Evolutionary conservation across 768 basidiomycete species (phyloP), one percentile per base, ranked within the genome.

Genomic region (Naganishia vaughanmartiniae): DNA sequence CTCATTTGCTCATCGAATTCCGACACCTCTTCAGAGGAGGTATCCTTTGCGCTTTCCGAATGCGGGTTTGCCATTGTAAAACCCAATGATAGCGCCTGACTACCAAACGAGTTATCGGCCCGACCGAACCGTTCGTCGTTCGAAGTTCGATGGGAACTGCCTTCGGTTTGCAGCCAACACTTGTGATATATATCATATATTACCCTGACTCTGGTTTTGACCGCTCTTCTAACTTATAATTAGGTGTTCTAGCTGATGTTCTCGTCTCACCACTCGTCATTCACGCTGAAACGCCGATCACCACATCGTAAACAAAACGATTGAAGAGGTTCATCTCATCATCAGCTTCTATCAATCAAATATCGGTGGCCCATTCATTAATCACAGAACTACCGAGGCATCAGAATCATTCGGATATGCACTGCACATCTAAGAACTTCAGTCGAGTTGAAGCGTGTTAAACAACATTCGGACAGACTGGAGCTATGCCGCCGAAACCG

Each of bases 201-300:
- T n/a, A n/a, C n/a, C n/a, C n/a, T n/a, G n/a, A n/a, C n/a, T n/a
- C n/a, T n/a, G n/a, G n/a, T n/a, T n/a, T n/a, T n/a, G n/a, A n/a
- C n/a, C n/a, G n/a, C n/a, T n/a, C n/a, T n/a, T n/a, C n/a, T n/a
- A n/a, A n/a, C n/a, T n/a, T n/a, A n/a, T n/a, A n/a, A n/a, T n/a
- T n/a, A 36, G 36, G 6, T 36, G 36, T 36, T 12, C 36, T 42
- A n/a, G n/a, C 15, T 15, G 42, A 42, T 15, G 42, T 42, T 15
- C 42, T 42, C 42, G 42, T 42, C 7, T 15, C 14, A 7, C 17
- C 42, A 42, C 10, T 42, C 42, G 14, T 42, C 42, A 42, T 7
- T 42, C 42, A 42, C 42, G 42, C 60, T 63, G 60, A 46, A 63
- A 60, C 57, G 36, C 31, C 60, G 60, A 34, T 34, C 31, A 63